Evolutionary conservation across 257 asterid species (phyloP), one percentile per base, ranked within the genome.

Genomic region (Solanum pinnatisectum): DNA sequence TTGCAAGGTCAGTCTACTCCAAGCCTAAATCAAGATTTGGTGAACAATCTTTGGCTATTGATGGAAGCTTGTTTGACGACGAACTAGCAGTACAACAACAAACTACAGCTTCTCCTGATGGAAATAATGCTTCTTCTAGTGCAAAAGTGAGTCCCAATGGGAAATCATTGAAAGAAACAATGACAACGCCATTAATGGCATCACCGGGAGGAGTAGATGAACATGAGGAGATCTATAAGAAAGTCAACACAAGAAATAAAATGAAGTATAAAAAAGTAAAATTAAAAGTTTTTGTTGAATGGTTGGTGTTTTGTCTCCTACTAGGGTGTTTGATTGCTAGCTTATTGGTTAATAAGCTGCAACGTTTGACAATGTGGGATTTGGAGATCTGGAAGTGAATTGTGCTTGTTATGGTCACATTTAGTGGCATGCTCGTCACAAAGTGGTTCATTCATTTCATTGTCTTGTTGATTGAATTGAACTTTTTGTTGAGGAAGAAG

Each of bases 11-110:
- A 15, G 78, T 35, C 20, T 71, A 32, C 92, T 93, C 97, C 0
- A 96, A 93, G 85, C 98, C 99, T 56, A 95, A 94, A 86, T 95
- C 99, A 4, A 94, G 98, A 89, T 95, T 96, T 73, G 99, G 98
- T 44, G 98, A 96, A 74, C 98, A 91, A 37, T 88, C 98, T 52
- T 73, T 88, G 40, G 87, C 88, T 27, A 85, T 93, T 49, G 95
- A 94, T 88, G 74, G 73, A 56, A 78, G 74, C 16, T 32, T 90
- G 87, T 73, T 87, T 78, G 92, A 92, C 44, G 96, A 91, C 39
- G 60, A 49, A 30, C 87, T 82, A 79, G 91, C 40, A 32, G 88
- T 35, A 35, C 37, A 49, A 49, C 60, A 91, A 78, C 86, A 27
- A 65, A 72, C 70, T 23, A 46, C 56, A 0, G 87, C 35, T n/a